Evolutionary conservation across 2,329 filamentous ascomycete species (phyloP).

Genomic region (Fusarium sp.): DNA sequence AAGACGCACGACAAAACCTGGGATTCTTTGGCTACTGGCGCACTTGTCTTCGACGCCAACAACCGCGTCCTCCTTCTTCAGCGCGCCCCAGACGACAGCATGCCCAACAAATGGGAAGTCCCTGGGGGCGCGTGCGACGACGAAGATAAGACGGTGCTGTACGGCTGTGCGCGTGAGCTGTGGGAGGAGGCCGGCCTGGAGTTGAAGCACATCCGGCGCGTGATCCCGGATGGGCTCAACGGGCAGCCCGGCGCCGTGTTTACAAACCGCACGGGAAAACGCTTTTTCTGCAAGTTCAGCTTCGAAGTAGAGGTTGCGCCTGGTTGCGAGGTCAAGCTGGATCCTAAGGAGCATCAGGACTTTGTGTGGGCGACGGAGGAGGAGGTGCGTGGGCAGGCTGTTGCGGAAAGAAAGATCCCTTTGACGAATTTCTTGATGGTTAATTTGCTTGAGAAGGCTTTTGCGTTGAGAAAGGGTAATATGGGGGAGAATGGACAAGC

Average conservation of each 20-base stretch:
- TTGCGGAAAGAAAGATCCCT: conserved; percentile 46
- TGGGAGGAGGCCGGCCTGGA: conserved; percentile 59
- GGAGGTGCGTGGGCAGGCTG: conserved; percentile 47
- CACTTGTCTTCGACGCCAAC: conserved; percentile 51
- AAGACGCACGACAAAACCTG: conserved; percentile 41
- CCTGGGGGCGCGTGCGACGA: conserved; percentile 61
- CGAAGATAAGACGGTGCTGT: conserved; percentile 55
- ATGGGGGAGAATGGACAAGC: not conserved
- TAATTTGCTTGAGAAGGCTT: conserved; percentile 48
- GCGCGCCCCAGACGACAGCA: conserved; percentile 57
- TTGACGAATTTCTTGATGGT: conserved; percentile 47
- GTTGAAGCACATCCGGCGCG: conserved; percentile 44
- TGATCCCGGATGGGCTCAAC: conserved; percentile 45
- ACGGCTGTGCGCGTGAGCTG: conserved; percentile 59
- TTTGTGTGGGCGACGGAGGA: conserved; percentile 55
- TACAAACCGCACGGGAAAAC: conserved; percentile 49
- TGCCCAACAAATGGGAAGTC: conserved; percentile 60
- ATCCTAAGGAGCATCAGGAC: conserved; percentile 56
- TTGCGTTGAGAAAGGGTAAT: conserved; percentile 42
- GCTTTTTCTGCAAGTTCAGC: conserved; percentile 48
- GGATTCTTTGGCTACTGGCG: conserved; percentile 49
- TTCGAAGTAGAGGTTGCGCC: conserved; percentile 53
- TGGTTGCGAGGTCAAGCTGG: conserved; percentile 47
- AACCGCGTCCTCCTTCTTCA: conserved; percentile 58
- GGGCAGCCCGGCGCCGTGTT: conserved; percentile 46